Evolutionary conservation across 768 basidiomycete species (phyloP).

Genomic region (Cyclocybe cylindracea): DNA sequence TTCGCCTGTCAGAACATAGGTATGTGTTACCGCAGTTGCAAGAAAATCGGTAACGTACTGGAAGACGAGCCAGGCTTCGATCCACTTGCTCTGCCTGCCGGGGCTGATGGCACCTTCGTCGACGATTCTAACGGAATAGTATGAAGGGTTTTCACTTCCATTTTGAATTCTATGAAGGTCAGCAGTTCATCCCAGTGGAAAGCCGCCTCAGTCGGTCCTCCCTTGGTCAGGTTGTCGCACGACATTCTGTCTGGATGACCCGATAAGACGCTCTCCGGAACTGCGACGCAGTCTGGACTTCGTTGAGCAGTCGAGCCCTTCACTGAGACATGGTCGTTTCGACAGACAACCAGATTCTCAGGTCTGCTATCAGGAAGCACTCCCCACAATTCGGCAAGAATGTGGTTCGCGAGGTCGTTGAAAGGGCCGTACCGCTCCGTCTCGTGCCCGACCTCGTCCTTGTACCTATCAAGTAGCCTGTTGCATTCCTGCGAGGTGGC

Average conservation of each 20-base stretch:
- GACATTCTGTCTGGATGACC: not conserved
- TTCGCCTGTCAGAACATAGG: not conserved
- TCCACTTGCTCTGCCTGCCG: not conserved
- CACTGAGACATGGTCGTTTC: conserved; percentile 2
- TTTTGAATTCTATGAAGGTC: not conserved
- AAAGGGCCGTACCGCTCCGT: conserved; percentile 2
- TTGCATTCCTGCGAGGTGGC: not conserved
- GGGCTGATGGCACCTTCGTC: no score
- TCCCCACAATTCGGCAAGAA: not conserved
- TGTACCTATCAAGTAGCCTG: not conserved
- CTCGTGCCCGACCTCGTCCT: not conserved
- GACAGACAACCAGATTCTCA: conserved; percentile 1
- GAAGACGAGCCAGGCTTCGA: not conserved
- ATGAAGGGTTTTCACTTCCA: not conserved
- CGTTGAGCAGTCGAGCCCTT: conserved; percentile 2
- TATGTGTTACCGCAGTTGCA: not conserved
- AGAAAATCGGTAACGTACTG: not conserved
- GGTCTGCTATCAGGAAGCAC: not conserved
- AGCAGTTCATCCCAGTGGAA: conserved; percentile 1
- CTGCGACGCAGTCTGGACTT: conserved; percentile 2
- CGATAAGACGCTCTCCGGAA: not conserved
- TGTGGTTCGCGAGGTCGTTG: conserved; percentile 2
- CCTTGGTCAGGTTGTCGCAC: not conserved
- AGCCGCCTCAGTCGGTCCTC: not conserved
- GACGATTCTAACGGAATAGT: no score